Conservation (phyloP, 768 basidiomycete species). For the Panus rudis region DNA sequence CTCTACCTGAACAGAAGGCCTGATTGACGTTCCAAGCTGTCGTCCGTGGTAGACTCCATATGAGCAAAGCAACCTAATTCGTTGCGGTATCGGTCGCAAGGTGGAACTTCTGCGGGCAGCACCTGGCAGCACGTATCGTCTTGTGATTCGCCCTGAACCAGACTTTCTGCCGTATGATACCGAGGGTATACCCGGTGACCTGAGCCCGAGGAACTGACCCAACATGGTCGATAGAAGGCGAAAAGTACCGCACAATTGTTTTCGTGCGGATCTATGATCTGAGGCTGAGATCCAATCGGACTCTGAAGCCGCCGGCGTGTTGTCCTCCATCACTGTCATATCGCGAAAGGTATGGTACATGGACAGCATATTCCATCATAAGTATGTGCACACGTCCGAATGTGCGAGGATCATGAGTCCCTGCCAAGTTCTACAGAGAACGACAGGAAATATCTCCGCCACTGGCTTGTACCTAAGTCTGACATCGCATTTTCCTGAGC, state of each 20-base stretch:
- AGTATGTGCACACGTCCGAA: neutral
- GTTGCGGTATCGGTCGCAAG: no score
- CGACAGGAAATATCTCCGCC: neutral
- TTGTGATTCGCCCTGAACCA: no score
- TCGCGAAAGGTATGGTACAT: neutral
- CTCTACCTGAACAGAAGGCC: no score
- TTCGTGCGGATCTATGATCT: slow-evolving; percentile 5
- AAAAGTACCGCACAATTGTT: neutral
- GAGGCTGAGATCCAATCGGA: slow-evolving; percentile 9
- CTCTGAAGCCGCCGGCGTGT: slow-evolving; percentile 5
- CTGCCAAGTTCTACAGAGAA: neutral
- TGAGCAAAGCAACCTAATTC: no score
- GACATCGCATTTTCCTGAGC: slow-evolving; percentile 1
- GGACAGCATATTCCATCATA: neutral
- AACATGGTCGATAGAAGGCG: neutral
- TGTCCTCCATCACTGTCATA: neutral
- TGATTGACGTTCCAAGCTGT: no score
- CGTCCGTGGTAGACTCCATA: no score
- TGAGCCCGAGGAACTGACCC: no score
- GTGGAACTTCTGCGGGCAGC: no score
- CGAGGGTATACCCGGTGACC: no score
- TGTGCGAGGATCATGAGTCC: neutral
- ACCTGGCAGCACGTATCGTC: no score
- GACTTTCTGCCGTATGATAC: no score
- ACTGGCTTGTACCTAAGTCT: neutral